phyloP scores from a whole-genome alignment of 2,329 filamentous ascomycete genomes.

The Claviceps purpurea region DNA sequence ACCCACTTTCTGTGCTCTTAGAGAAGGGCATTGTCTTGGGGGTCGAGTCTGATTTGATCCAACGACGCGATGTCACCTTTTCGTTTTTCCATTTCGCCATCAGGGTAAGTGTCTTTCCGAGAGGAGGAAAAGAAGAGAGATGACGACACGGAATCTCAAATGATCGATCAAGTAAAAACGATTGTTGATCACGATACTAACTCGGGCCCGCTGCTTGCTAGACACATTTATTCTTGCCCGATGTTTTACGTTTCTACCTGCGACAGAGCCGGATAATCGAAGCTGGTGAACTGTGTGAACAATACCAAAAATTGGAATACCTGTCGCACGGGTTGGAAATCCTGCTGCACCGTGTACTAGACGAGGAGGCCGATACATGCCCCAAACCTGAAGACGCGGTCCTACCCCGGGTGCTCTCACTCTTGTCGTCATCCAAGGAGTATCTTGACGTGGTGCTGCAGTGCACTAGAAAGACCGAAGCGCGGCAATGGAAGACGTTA shows the following conservation, averaged over 20 bases:
- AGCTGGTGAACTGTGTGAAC: conserved; percentile 68
- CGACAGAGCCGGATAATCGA: conserved; percentile 62
- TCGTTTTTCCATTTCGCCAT: conserved; percentile 81
- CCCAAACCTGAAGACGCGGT: conserved; percentile 50
- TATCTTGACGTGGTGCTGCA: conserved; percentile 94
- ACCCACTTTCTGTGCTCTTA: conserved; percentile 77
- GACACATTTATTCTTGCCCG: conserved; percentile 88
- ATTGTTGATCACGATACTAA: neutral
- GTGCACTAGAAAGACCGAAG: conserved; percentile 93
- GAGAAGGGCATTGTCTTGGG: conserved; percentile 83
- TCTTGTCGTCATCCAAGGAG: conserved; percentile 59
- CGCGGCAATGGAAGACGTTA: conserved; percentile 85
- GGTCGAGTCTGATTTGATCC: conserved; percentile 84
- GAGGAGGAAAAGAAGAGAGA: neutral
- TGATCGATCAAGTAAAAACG: neutral
- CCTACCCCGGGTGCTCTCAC: conserved; percentile 48
- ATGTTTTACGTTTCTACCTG: conserved; percentile 70
- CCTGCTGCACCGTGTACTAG: conserved; percentile 80
- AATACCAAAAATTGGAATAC: conserved; percentile 79
- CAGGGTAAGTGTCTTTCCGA: conserved; percentile 45
- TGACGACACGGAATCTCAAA: neutral
- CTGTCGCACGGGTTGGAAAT: conserved; percentile 89
- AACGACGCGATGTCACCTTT: conserved; percentile 82
- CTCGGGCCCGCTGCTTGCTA: conserved; percentile 20
- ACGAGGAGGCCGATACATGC: conserved; percentile 75